Evolutionary conservation across 2,329 filamentous ascomycete genomes (phyloP), one percentile per base, ranked within the genome.

Genomic region (Leptographium flavum): DNA sequence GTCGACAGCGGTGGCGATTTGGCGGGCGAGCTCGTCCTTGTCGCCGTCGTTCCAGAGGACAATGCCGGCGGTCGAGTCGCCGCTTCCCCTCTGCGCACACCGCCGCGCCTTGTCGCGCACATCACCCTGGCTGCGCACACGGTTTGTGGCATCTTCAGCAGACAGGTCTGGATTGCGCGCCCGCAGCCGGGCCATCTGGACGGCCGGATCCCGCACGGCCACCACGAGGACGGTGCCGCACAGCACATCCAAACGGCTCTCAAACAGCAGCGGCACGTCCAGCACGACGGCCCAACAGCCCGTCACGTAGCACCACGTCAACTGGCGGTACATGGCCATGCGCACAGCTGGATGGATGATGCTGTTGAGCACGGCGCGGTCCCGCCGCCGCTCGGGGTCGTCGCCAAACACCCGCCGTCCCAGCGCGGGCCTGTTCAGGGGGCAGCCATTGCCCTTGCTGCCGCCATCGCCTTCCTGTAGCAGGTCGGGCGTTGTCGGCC

Each of bases 301-400:
- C 1, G 64, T 64, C 14, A 92, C 45, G 57, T 94, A 95, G 54
- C 76, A 76, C 49, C 69, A 67, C n/a, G 87, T 57, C 46, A 96
- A 74, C 40, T 74, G 69, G 55, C 72, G 77, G 61, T 87, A 86
- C 73, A 95, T 90, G 60, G 84, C 87, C 57, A 68, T 71, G 35
- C 88, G 73, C 36, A 98, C 88, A 0, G 86, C 87, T 0, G 92
- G 92, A 60, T 98, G 92, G 42, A 96, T 85, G 53, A 98, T 96
- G 41, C 75, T 69, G 60, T 96, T 96, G 14, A 98, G 71, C 27
- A 83, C 79, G 43, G 71, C 76, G 23, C 90, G 71, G 60, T 94
- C 87, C 51, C 69, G 71, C 55, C 74, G 73, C 46, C 74, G 71
- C 53, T 87, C 81, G 25, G 81, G 75, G 40, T 73, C 78, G 52